A percentile compares a stretch with the other conserved stretches of the same genome.
phyloP scores from a whole-genome alignment of 805 yeast species.

The Candida suzukii region DNA sequence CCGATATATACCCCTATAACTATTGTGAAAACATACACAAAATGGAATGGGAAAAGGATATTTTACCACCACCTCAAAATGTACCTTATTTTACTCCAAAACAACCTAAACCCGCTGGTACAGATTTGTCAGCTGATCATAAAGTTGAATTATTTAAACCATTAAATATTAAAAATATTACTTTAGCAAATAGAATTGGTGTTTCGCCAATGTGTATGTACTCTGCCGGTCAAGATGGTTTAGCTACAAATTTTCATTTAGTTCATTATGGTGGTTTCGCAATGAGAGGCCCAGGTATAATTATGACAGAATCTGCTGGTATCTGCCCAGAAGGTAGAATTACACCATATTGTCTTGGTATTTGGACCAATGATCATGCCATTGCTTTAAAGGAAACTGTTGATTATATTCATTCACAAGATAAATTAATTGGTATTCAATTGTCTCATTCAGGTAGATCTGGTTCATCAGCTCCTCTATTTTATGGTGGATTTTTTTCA shows the following conservation, averaged over 20 bases:
- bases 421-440: constrained; percentile 43
- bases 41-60: neutral
- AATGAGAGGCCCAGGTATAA: constrained; percentile 41
- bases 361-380: constrained; percentile 46
- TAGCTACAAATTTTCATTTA: constrained; percentile 38
- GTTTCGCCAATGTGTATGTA: constrained; percentile 54
- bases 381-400: constrained; percentile 30
- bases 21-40: too few relatives aligned
- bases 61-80: constrained; percentile 4
- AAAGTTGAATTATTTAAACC: constrained; percentile 32
- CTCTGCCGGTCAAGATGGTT: constrained; percentile 35
- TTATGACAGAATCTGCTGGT: constrained; percentile 36
- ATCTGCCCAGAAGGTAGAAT: constrained; percentile 13
- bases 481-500: constrained; percentile 18
- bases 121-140: constrained; percentile 16
- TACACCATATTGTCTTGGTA: constrained; percentile 29
- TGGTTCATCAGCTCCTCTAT: constrained; percentile 14
- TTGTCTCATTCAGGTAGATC: constrained; percentile 52
- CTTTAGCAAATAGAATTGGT: constrained; percentile 44
- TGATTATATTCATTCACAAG: constrained; percentile 39
- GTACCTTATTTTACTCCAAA: constrained; percentile 23
- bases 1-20: too few relatives aligned
- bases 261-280: constrained; percentile 43
- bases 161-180: constrained; percentile 30
- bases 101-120: constrained; percentile 28